phyloP scores from a whole-genome alignment of 1,139 yeast species.

The Lodderomyces oxycetoniae region DNA sequence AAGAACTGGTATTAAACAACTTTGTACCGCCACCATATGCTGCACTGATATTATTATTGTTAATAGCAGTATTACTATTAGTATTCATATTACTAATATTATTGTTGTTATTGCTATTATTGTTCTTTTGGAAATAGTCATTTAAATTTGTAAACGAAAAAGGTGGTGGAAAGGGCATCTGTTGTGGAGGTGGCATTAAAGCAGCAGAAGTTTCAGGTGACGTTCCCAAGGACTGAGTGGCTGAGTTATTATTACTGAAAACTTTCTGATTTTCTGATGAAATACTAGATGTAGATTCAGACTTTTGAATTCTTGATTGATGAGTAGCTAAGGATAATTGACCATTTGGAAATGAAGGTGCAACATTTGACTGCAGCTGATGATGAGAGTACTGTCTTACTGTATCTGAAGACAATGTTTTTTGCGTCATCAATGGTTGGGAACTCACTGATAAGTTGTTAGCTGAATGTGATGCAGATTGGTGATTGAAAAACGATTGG shows the following conservation, averaged over 20 bases:
- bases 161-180: too few species aligned
- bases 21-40: too few species aligned
- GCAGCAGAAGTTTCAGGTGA: slow-evolving; percentile 23
- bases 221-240: slow-evolving; percentile 29
- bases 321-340: slow-evolving; percentile 2
- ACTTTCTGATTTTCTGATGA: slow-evolving; percentile 15
- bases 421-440: slow-evolving; percentile 3
- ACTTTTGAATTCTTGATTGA: slow-evolving; percentile 8
- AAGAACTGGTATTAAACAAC: slow-evolving; percentile 23
- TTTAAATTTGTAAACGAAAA: slow-evolving; percentile 24
- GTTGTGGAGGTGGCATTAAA: slow-evolving; percentile 8
- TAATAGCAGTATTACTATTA: slow-evolving; percentile 7
- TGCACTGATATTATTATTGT: slow-evolving; percentile 14
- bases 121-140: slow-evolving; percentile 23
- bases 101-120: not conserved
- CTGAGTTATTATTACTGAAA: slow-evolving; percentile 19
- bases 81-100: too few species aligned
- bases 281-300: slow-evolving; percentile 13
- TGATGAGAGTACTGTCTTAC: slow-evolving; percentile 11
- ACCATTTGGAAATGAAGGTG: slow-evolving; percentile 9
- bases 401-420: slow-evolving; percentile 13
- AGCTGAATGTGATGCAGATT: slow-evolving; percentile 2
- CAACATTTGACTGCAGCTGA: slow-evolving; percentile 4
- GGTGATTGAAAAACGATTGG: slow-evolving; percentile 5
- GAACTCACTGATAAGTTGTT: not conserved